Evolutionary conservation across 495 filamentous ascomycete genomes (phyloP).

Genomic region (Xylaria acuta): DNA sequence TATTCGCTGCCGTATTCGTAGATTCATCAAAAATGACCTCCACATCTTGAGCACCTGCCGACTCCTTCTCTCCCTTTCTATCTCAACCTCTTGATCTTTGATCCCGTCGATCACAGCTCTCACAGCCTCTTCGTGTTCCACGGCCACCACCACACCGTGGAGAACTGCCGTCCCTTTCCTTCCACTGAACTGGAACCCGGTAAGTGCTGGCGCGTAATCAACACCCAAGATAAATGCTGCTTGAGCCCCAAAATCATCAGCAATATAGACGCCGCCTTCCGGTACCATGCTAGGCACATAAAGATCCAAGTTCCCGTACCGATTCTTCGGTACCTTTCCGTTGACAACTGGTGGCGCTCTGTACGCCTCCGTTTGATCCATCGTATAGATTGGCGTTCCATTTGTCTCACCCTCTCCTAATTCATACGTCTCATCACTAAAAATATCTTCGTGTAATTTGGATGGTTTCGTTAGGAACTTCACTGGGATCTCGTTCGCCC

Average conservation of each 20-base stretch:
- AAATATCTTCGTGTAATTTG: constrained; percentile 37
- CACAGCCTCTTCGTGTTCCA: constrained; percentile 73
- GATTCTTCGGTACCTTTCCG: constrained; percentile 83
- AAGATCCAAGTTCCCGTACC: constrained; percentile 86
- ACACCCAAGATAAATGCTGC: constrained; percentile 80
- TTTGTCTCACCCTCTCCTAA: constrained; percentile 49
- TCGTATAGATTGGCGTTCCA: constrained; percentile 69
- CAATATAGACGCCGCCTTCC: constrained; percentile 71
- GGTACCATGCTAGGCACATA: constrained; percentile 95
- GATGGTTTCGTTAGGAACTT: constrained; percentile 64
- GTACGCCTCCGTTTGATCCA: constrained; percentile 79
- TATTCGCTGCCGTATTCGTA: constrained; percentile 81
- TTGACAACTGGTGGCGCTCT: constrained; percentile 73
- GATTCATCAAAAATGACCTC: constrained; percentile 74
- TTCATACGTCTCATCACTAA: constrained; percentile 45
- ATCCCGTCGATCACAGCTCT: constrained; percentile 69
- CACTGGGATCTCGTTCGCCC: constrained; percentile 73
- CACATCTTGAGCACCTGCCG: constrained; percentile 71
- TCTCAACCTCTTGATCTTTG: constrained; percentile 63
- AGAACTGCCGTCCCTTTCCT: constrained; percentile 81
- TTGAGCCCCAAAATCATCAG: constrained; percentile 66
- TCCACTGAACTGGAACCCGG: constrained; percentile 85
- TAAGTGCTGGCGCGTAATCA: constrained; percentile 88
- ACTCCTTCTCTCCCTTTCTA: constrained; percentile 62
- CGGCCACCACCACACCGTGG: constrained; percentile 76